Evolutionary conservation across 208 protist species (phyloP), one percentile per base, ranked within the genome.

Genomic region (Leishmania tropica): DNA sequence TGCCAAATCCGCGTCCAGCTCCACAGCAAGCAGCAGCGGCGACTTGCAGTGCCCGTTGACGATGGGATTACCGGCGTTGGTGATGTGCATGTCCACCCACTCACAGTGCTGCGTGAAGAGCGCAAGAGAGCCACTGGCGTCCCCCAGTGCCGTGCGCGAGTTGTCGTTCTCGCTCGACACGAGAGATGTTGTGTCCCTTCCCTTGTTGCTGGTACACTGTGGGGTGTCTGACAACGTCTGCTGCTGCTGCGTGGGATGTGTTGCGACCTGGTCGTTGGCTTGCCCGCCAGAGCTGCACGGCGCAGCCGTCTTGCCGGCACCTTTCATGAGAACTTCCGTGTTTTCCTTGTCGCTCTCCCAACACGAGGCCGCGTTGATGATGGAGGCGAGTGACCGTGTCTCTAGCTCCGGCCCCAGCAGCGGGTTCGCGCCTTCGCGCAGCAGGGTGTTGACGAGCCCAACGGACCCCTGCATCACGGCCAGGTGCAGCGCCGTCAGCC

Each of bases 401-500:
- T 87, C 83, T 10, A 78, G 15, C 76, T 85, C 81, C 35, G 54
- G 76, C 8, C 70, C 56, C 28, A 65, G 71, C 31, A 90, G 79
- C 24, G 88, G 85, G 78, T 89, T 81, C 13, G 88, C 88, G 24
- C 83, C 88, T 13, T 78, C 76, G 31, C 85, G 85, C 48, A 91
- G 76, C 15, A 91, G 79, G 0, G 85, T 89, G 75, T 87, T 88
- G 73, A 89, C 47, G 35, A 85, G 76, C 6, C 88, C 85, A 37
- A 89, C 51, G n/a, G 78, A 70, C 48, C 75, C 80, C 24, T 83
- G 83, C 35, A 80, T 71, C 37, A 91, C 80, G n/a, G 85, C 88
- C n/a, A 91, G 80, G 76, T 87, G 85, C 53, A 89, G 79, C 75
- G 88, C 85, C 10, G 88, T 91, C 35, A 87, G 83, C 13, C 85